Base-by-base conservation (phyloP, 768 basidiomycete species). In the Boletus vinaceobasis region DNA sequence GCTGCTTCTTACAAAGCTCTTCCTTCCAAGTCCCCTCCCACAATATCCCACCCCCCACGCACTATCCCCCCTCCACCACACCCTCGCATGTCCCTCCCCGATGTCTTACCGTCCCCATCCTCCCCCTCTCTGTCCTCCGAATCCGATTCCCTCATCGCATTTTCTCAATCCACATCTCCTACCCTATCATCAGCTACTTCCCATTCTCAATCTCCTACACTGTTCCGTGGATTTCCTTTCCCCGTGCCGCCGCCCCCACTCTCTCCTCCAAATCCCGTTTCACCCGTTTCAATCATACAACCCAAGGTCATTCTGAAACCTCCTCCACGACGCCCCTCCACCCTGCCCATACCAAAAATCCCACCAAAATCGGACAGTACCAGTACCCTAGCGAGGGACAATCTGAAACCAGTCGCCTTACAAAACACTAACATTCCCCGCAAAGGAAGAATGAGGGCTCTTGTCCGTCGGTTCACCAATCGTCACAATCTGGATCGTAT, bases 401-500 rank as follows among this genome's bases (percentile, higher is more conserved):
- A 11, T 5, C 19, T 40, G 26, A 58, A 51, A 36, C 43, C 45
- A 7, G 35, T 44, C 26, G 8, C 5, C 14, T 17, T 11, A 13
- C 52, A 39, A 17, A 60, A 50, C 40, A 55, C 49, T 27, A 52
- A 50, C 2, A 31, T 55, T 4, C 51, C 40, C 19, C 57, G 58
- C 43, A 71, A 51, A 48, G 52, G 40, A 43, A 58, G 36, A 31
- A 66, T 72, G 61, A 72, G 51, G 19, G 59, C 67, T 7, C 37
- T 72, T 32, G 58, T 70, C 31, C 69, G 59, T 33, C 63, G 60
- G 8, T 45, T 72, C 17, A 66, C 69, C 38, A 53, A 42, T 32
- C 64, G 46, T 58, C 66, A 42, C 59, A 57, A 55, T 64, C 75
- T 90, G 48, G 89, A 90, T 71, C 77, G 78, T 31, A 86, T 92